Evolutionary conservation across 2,329 filamentous ascomycete species (phyloP).

Genomic region (Alternaria gansuensis): DNA sequence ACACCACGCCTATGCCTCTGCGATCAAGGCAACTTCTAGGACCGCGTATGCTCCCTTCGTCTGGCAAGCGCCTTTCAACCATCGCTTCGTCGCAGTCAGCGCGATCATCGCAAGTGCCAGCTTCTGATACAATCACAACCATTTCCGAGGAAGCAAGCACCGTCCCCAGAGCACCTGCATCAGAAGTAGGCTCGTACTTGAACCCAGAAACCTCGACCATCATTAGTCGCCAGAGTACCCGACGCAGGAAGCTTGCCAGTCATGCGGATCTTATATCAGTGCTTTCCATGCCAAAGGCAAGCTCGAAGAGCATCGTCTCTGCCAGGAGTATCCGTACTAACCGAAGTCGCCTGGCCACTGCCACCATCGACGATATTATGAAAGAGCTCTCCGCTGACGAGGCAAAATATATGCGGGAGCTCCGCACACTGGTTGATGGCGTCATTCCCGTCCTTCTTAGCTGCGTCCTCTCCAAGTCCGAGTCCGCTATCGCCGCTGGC

Average conservation of each 20-base stretch:
- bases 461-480: constrained; percentile 78
- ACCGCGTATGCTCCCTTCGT: constrained; percentile 61
- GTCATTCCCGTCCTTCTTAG: constrained; percentile 92
- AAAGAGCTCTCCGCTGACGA: constrained; percentile 85
- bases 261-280: constrained; percentile 96
- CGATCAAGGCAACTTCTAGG: constrained; percentile 50
- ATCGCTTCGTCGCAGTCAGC: constrained; percentile 63
- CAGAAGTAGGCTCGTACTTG: constrained; percentile 42
- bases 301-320: constrained; percentile 75
- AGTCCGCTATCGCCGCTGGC: constrained; percentile 69
- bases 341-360: constrained; percentile 70
- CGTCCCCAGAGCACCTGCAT: constrained; percentile 35
- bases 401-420: constrained; percentile 84
- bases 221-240: constrained; percentile 59
- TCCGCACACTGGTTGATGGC: constrained; percentile 92
- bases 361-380: constrained; percentile 78
- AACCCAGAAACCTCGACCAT: constrained; percentile 48
- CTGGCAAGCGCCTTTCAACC: constrained; percentile 65
- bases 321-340: constrained; percentile 80
- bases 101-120: constrained; percentile 38
- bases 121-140: constrained; percentile 38
- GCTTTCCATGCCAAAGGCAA: constrained; percentile 73
- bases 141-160: constrained; percentile 30
- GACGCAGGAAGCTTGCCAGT: constrained; percentile 77
- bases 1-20: constrained; percentile 45